A percentile compares a stretch with the other conserved stretches of the same genome.
Evolutionary conservation across 768 basidiomycete genomes (phyloP).

Genomic region (Phlebiopsis gigantea): DNA sequence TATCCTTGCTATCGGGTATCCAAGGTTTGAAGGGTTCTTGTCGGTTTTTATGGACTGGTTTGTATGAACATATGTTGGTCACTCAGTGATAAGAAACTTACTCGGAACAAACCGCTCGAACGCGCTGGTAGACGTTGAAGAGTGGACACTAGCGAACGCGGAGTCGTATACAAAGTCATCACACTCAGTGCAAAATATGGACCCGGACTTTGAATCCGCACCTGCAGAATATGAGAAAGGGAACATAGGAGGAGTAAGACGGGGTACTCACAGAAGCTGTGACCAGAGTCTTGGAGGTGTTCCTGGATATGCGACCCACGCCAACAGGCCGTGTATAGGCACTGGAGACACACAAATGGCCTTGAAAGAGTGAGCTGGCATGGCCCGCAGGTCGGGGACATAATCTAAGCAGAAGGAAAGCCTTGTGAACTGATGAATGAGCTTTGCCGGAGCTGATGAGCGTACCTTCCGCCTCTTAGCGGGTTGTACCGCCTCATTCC

Average conservation of each 20-base stretch:
- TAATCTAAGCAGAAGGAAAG: conserved; percentile 29
- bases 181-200: conserved; percentile 68
- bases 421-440: neutral
- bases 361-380: conserved; percentile 53
- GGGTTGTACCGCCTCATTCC: conserved; percentile 41
- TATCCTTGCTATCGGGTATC: conserved; percentile 38
- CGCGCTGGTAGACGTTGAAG: conserved; percentile 39
- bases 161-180: conserved; percentile 69
- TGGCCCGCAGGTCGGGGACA: conserved; percentile 58
- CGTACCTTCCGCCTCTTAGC: conserved; percentile 65
- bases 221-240: conserved; percentile 35
- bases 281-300: conserved; percentile 54
- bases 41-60: neutral
- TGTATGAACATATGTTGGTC: too few relatives aligned
- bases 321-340: conserved; percentile 71
- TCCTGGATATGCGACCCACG: conserved; percentile 44
- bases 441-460: neutral
- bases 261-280: conserved; percentile 57
- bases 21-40: conserved; percentile 44
- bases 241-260: neutral
- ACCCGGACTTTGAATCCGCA: conserved; percentile 69
- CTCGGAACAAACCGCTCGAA: conserved; percentile 63
- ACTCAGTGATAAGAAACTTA: conserved; percentile 23
- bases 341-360: conserved; percentile 72
- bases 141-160: conserved; percentile 41